Evolutionary conservation across 1,139 yeast species (phyloP), one percentile per base, ranked within the genome.

Genomic region (Blastobotrys proliferans): DNA sequence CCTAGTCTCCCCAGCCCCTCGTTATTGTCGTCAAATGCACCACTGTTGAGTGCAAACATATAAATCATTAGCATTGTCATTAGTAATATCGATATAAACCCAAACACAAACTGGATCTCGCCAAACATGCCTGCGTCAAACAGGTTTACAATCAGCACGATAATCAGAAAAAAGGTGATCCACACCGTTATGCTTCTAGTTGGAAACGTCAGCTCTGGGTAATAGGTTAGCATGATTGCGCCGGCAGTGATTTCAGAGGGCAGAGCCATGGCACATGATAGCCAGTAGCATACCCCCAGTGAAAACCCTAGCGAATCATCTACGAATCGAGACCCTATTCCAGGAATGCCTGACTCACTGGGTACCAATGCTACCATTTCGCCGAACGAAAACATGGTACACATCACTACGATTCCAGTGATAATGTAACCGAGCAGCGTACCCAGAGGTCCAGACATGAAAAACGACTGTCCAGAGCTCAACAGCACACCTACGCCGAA

Each of bases 321-420:
- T 1, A 85, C 86, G 62, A 86, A 85, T 38, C 95, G 67, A 0
- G 92, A 77, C 2, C 87, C 77, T 21, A 84, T 69, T 0, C 61
- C 63, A 1, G 67, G 51, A 6, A 64, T 83, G 5, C 94, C 94
- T 40, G 87, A 88, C 19, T 85, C 83, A 20, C 84, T 76, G 0
- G 95, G 94, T 20, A 85, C 77, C 50, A 86, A 70, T 0, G 95
- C 83, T 9, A 85, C 87, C 83, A 87, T 83, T 63, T 87, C 96
- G 48, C 94, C 85, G 58, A 85, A 81, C 4, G 90, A 79, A 19
- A 81, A 66, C 73, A 85, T 76, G 1, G 94, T 79, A 2, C 83
- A 74, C 34, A 81, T 62, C 0, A 84, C 88, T 13, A 86, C 70
- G 1, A 77, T 56, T 0, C 94, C 94, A 30, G 86, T 76, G 9